A percentile compares a stretch with the other conserved stretches of the same genome.
Evolutionary conservation across 2,329 filamentous ascomycete species (phyloP).

Genomic region (Aureobasidium melanogenum): DNA sequence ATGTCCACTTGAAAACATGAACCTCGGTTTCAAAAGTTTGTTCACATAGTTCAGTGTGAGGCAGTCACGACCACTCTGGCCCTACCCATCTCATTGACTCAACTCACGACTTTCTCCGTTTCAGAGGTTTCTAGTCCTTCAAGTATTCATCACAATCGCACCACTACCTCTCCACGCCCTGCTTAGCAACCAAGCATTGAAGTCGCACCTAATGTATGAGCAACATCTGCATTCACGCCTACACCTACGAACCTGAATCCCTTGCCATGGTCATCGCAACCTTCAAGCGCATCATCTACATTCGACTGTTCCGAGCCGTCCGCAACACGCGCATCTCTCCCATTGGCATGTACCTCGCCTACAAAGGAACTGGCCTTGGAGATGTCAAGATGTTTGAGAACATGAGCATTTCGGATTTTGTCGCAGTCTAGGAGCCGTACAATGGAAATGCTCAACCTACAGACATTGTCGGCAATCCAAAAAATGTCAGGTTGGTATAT

Average conservation of each 20-base stretch:
- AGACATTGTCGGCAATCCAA: not conserved
- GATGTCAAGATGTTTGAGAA: constrained; percentile 13
- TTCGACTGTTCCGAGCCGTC: not conserved
- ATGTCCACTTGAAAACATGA: not conserved
- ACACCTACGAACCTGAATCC: not conserved
- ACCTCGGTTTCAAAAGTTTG: not conserved
- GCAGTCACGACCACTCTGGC: not conserved
- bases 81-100: not conserved
- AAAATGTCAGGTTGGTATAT: constrained; percentile 3
- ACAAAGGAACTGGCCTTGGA: constrained; percentile 14
- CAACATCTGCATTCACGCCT: not conserved
- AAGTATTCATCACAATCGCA: not conserved
- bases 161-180: not conserved
- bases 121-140: not conserved
- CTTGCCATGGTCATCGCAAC: constrained; percentile 3
- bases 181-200: not conserved
- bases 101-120: not conserved
- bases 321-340: constrained; percentile 16
- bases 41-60: not conserved
- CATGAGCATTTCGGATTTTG: constrained; percentile 15
- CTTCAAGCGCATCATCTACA: not conserved
- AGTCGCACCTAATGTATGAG: not conserved
- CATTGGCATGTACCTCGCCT: constrained; percentile 15
- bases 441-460: constrained; percentile 10
- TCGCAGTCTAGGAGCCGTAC: constrained; percentile 15